phyloP scores from a whole-genome alignment of 1,284 basidiomycete genomes.

The Mycosarcoma maydis region DNA sequence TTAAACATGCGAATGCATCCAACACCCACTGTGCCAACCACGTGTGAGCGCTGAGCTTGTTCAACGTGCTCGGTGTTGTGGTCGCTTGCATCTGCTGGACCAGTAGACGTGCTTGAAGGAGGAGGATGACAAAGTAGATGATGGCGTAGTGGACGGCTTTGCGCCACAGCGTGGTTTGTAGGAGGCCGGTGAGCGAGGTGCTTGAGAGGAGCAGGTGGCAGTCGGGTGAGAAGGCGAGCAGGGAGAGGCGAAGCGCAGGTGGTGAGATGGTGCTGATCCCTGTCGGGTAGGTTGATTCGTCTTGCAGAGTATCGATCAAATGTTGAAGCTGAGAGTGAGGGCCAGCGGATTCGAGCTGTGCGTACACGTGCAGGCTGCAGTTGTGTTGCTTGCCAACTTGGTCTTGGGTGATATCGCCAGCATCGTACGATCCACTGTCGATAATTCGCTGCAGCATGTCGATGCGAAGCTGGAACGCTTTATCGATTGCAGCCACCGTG shows the following conservation, averaged over 20 bases:
- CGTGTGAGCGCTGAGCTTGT: constrained; percentile 54
- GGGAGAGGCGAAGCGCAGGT: constrained; percentile 43
- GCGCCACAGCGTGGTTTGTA: constrained; percentile 56
- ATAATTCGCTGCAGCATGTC: constrained; percentile 39
- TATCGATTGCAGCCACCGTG: constrained; percentile 56
- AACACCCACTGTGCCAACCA: constrained; percentile 57
- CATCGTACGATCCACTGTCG: constrained; percentile 35
- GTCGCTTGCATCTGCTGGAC: constrained; percentile 66
- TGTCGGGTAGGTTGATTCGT: constrained; percentile 50
- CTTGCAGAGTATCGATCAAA: constrained; percentile 58
- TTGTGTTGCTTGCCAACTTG: constrained; percentile 21
- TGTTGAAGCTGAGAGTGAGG: constrained; percentile 10
- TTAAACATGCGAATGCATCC: constrained; percentile 55
- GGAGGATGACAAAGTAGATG: constrained; percentile 52
- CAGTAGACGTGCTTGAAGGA: constrained; percentile 52
- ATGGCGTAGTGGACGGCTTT: constrained; percentile 55
- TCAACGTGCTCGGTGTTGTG: constrained; percentile 52
- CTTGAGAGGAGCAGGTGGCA: constrained; percentile 61
- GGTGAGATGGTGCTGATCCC: constrained; percentile 52
- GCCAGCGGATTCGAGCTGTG: constrained; percentile 55
- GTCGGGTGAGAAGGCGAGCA: constrained; percentile 59
- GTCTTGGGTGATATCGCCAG: background rate
- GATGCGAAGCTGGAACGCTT: constrained; percentile 56
- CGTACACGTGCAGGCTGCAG: constrained; percentile 66
- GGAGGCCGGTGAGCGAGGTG: constrained; percentile 23